Conservation (phyloP, 768 basidiomycete species). For the Aureoboletus auriporus region DNA sequence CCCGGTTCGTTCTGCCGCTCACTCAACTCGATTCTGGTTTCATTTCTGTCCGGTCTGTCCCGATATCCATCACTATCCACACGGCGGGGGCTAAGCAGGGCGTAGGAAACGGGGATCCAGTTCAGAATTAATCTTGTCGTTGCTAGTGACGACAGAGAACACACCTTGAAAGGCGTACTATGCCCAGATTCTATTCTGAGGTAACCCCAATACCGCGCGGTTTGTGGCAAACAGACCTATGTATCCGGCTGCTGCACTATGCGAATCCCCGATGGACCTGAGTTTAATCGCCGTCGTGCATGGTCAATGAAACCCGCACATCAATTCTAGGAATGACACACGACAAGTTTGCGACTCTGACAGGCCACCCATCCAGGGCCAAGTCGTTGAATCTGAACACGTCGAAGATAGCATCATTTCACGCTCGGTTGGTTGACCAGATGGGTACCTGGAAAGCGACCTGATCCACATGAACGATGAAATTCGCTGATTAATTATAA, state of each 20-base stretch:
- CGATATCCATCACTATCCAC: conserved; percentile 4
- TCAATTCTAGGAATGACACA: conserved; percentile 9
- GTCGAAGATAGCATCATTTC: neutral
- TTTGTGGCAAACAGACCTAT: conserved; percentile 2
- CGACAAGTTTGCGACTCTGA: conserved; percentile 7
- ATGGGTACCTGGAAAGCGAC: conserved; percentile 9
- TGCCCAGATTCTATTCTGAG: conserved; percentile 6
- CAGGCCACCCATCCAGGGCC: conserved; percentile 1
- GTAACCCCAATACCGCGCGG: conserved; percentile 3
- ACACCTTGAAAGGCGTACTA: conserved; percentile 9
- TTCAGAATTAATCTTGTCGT: conserved; percentile 20
- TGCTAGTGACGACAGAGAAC: conserved; percentile 22
- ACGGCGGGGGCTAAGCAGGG: conserved; percentile 2
- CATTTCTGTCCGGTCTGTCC: conserved; percentile 11
- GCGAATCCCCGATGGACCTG: conserved; percentile 23
- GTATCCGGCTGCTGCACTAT: conserved; percentile 3
- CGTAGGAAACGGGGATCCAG: conserved; percentile 17
- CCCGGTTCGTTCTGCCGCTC: conserved; percentile 13
- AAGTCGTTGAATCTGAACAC: neutral
- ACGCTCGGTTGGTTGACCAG: neutral
- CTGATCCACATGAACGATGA: conserved; percentile 21
- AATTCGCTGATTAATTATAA: conserved; percentile 1
- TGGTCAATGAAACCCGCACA: conserved; percentile 2
- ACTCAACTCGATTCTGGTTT: conserved; percentile 1
- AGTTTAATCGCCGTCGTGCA: conserved; percentile 19